A percentile compares a stretch with the other conserved stretches of the same genome.
These are phyloP conservation scores for Wickerhamomyces pijperi DNA, from an alignment of 805 yeast genomes.

Conservation along the genomic window DNA sequence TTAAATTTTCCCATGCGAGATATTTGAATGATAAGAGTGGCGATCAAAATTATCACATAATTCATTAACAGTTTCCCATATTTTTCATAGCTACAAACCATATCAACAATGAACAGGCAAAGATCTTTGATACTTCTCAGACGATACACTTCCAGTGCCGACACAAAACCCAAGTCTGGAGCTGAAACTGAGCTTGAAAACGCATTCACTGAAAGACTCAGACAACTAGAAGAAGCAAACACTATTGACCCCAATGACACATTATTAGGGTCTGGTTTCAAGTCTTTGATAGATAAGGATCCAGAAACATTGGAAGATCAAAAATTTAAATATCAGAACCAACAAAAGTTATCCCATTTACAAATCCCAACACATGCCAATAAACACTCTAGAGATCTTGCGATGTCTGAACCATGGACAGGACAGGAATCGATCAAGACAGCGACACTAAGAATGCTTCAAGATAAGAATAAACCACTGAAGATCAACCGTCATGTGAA, in stretches of 20 bases:
- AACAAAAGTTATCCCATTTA: conserved; percentile 27
- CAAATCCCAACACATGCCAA: conserved; percentile 34
- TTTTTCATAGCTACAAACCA: no score
- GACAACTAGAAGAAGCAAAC: conserved; percentile 16
- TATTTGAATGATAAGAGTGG: no score
- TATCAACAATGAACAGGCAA: no score
- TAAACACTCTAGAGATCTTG: conserved; percentile 34
- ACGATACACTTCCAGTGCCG: no score
- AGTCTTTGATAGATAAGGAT: conserved; percentile 17
- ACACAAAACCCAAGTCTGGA: not conserved
- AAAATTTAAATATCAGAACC: conserved; percentile 27
- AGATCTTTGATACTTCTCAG: not conserved
- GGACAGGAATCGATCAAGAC: conserved; percentile 42
- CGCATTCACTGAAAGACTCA: conserved; percentile 18
- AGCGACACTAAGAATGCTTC: conserved; percentile 40
- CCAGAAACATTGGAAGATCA: conserved; percentile 18
- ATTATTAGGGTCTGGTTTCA: conserved; percentile 13
- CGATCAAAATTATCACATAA: no score
- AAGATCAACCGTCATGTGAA: conserved; percentile 17
- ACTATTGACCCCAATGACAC: conserved; percentile 14
- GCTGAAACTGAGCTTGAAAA: no score
- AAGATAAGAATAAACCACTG: conserved; percentile 36
- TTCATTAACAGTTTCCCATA: no score
- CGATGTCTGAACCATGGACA: conserved; percentile 44
- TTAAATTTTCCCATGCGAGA: no score